Conservation (phyloP, 2,329 filamentous ascomycete species). For the Talaromyces sp. region DNA sequence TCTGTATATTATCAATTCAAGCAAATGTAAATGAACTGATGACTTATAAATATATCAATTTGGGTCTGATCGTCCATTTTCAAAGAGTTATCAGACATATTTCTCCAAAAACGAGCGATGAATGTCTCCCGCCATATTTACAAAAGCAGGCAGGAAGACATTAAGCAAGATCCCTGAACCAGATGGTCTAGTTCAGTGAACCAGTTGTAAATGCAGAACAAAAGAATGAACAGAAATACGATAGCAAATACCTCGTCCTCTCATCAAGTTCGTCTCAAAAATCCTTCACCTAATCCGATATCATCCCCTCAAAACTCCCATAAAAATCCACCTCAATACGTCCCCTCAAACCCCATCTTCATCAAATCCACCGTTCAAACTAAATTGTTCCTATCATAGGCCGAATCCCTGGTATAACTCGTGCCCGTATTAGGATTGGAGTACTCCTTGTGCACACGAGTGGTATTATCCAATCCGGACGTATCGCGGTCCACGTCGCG, state of each 20-base stretch:
- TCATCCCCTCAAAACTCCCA: background rate
- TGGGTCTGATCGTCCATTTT: background rate
- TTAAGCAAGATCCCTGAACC: conserved; percentile 7
- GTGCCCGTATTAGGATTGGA: conserved; percentile 34
- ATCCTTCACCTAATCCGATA: background rate
- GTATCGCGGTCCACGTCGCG: conserved; percentile 32
- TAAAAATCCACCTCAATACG: background rate
- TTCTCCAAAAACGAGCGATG: conserved; percentile 10
- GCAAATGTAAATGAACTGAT: too few relatives aligned
- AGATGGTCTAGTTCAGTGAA: background rate
- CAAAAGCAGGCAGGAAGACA: background rate
- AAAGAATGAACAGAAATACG: background rate
- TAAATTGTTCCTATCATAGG: conserved; percentile 25
- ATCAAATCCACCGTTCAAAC: conserved; percentile 11
- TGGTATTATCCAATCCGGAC: conserved; percentile 24
- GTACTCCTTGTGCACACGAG: conserved; percentile 32
- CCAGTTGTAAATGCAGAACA: background rate
- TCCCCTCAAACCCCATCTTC: conserved; percentile 12
- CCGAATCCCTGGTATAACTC: conserved; percentile 30
- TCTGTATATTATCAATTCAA: background rate
- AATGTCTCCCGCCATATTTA: conserved; percentile 8
- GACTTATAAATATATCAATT: background rate
- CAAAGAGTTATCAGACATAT: conserved; percentile 6
- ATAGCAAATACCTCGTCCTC: background rate
- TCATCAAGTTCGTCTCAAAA: background rate